Conservation (phyloP, 306 rosid genomes). For the Malus sylvestris region DNA sequence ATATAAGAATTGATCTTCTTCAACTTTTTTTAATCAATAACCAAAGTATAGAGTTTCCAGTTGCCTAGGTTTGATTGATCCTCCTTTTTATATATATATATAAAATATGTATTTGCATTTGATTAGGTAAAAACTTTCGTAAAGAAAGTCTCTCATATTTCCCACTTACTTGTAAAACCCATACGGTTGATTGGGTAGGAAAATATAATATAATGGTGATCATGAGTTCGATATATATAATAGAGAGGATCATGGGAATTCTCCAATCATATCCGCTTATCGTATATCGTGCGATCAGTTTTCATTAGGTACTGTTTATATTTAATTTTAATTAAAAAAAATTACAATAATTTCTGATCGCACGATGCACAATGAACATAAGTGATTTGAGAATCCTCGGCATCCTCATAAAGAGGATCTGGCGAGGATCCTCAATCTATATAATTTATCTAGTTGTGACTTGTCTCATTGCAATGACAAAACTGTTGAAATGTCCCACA, state of each 20-base stretch:
- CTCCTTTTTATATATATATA: neutral
- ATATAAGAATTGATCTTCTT: neutral
- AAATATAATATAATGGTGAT: neutral
- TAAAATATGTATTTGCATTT: neutral
- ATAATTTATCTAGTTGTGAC: neutral
- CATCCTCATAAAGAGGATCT: too few relatives aligned
- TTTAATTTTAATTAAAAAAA: too few relatives aligned
- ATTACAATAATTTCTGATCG: too few relatives aligned
- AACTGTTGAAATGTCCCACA: too few relatives aligned
- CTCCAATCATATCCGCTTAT: too few relatives aligned
- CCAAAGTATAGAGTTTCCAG: neutral
- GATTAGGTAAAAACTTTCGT: neutral
- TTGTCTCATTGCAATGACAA: neutral
- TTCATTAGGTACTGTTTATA: too few relatives aligned
- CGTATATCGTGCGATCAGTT: too few relatives aligned
- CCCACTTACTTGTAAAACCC: neutral
- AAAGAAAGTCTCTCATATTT: neutral
- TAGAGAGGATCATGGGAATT: too few relatives aligned
- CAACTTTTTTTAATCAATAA: neutral
- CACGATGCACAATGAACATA: too few relatives aligned
- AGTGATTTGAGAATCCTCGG: fast-evolving
- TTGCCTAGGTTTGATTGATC: neutral
- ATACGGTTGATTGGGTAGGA: neutral
- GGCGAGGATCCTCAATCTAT: too few relatives aligned
- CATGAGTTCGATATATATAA: neutral